Percentiles rank a stretch among this genome's conserved stretches.
phyloP scores from a whole-genome alignment of 352 stramenopile species.

The Globisporangium orthogonon region DNA sequence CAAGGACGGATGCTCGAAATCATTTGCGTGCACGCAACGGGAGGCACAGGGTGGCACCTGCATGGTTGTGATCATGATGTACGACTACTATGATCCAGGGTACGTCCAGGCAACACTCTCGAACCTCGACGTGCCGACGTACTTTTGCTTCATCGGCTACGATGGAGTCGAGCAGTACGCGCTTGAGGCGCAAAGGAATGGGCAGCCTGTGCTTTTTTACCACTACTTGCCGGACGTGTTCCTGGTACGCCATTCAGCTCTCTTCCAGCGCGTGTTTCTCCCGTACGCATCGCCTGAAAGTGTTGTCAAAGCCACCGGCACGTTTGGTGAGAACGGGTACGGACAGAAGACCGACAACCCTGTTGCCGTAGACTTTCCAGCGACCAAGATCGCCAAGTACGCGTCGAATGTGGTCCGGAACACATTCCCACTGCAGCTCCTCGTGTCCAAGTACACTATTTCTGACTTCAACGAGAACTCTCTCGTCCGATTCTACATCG shows the following conservation, averaged over 20 bases:
- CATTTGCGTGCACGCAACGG: constrained; percentile 32
- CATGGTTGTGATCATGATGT: constrained; percentile 44
- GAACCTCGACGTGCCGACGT: constrained; percentile 46
- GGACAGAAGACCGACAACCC: constrained; percentile 34
- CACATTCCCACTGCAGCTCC: not conserved
- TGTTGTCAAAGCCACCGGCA: constrained; percentile 22
- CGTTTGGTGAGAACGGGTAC: constrained; percentile 46
- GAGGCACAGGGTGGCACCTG: constrained; percentile 27
- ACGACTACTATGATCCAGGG: constrained; percentile 28
- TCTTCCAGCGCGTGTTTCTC: constrained; percentile 41
- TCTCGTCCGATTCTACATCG: constrained; percentile 23
- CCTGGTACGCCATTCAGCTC: constrained; percentile 21
- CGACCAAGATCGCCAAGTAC: constrained; percentile 29
- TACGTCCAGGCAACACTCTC: constrained; percentile 38
- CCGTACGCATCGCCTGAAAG: constrained; percentile 22
- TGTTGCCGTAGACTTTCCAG: constrained; percentile 36
- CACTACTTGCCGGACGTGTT: constrained; percentile 50
- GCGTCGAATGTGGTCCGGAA: constrained; percentile 11
- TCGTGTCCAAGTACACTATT: constrained; percentile 30
- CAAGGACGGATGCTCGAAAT: constrained; percentile 31
- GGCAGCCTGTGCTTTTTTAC: constrained; percentile 37
- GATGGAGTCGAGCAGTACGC: constrained; percentile 26
- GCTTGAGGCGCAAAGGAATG: constrained; percentile 17
- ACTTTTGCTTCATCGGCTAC: constrained; percentile 62
- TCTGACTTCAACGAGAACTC: constrained; percentile 31